These are phyloP conservation scores for Colletotrichum sp. DNA, from an alignment of 2,329 filamentous ascomycete genomes.

Conservation along the genomic window DNA sequence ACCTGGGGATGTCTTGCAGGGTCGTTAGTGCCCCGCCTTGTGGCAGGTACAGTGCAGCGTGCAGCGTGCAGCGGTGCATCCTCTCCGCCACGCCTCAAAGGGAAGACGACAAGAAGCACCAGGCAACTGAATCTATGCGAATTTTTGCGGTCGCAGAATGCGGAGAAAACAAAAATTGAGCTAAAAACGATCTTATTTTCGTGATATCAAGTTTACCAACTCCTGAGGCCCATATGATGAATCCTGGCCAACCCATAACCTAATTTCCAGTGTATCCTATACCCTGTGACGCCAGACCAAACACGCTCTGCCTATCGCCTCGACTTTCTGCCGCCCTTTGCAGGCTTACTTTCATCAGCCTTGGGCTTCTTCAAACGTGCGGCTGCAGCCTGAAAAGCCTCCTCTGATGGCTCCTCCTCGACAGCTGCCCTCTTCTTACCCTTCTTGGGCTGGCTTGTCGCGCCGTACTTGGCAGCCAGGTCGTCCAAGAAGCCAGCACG, in stretches of 20 bases:
- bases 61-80: background rate
- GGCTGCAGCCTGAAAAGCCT: slow-evolving; percentile 64
- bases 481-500: slow-evolving; percentile 72
- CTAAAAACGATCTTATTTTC: background rate
- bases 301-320: background rate
- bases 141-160: background rate
- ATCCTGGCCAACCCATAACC: background rate
- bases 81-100: background rate
- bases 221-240: slow-evolving; percentile 17
- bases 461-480: slow-evolving; percentile 78
- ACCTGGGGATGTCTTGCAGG: background rate
- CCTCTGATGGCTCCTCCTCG: slow-evolving; percentile 69
- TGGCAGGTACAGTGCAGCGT: background rate
- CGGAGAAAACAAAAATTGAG: background rate
- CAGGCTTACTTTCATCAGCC: slow-evolving; percentile 20
- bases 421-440: slow-evolving; percentile 59
- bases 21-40: slow-evolving; percentile 7
- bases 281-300: slow-evolving; percentile 6
- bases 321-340: background rate
- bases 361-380: slow-evolving; percentile 48
- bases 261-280: background rate
- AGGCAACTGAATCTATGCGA: background rate
- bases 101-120: background rate
- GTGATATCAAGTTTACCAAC: background rate
- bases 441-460: slow-evolving; percentile 50